These are phyloP conservation scores for Gracilaria vermiculophylla DNA, from an alignment of 23 red algal genomes.

Conservation along the genomic window DNA sequence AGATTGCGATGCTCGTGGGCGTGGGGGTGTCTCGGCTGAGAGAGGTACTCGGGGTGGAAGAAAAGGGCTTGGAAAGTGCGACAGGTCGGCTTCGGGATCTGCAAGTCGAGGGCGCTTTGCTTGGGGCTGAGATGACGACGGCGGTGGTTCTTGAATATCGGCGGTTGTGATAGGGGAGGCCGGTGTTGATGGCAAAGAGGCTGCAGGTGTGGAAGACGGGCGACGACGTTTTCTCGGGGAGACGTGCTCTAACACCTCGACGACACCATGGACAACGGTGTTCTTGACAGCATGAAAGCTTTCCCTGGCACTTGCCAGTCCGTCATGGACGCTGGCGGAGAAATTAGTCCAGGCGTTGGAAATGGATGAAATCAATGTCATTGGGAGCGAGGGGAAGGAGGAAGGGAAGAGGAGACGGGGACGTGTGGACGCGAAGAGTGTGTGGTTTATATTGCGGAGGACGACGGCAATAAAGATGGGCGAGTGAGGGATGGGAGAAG, in stretches of 20 bases:
- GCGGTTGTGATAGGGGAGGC: neutral
- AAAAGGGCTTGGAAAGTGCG: neutral
- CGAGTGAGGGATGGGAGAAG: no score
- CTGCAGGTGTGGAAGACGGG: neutral
- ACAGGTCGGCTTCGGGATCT: neutral
- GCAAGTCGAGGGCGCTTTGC: slow-evolving; percentile 3
- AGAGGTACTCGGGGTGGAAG: slow-evolving; percentile 9
- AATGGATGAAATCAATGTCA: neutral
- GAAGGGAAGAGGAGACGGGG: neutral
- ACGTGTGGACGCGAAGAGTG: no score
- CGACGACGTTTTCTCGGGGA: slow-evolving; percentile 10
- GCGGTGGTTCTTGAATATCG: neutral
- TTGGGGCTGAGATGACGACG: neutral
- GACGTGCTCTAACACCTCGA: neutral
- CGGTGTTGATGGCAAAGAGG: neutral
- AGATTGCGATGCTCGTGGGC: neutral
- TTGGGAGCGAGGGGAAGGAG: neutral
- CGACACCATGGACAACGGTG: neutral
- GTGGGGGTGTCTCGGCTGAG: neutral
- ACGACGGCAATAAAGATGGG: no score
- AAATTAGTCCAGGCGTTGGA: neutral
- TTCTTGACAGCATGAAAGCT: neutral
- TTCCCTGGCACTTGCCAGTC: neutral
- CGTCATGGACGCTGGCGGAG: neutral
- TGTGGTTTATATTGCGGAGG: no score